Evolutionary conservation across 108 stramenopile species (phyloP).

Genomic region (Schizochytrium sp.): DNA sequence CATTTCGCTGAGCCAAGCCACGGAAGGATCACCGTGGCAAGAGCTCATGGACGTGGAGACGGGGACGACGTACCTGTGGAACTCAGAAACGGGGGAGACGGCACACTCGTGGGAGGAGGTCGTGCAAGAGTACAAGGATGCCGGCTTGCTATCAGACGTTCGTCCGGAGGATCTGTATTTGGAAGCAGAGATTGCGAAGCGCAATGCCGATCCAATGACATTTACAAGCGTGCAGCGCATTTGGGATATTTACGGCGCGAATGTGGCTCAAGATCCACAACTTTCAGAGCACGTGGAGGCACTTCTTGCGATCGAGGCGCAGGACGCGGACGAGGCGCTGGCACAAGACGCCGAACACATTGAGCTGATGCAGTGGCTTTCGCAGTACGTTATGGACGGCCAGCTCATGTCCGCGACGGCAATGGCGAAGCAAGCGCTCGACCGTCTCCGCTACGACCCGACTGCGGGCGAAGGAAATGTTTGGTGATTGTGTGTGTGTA

Average conservation of each 20-base stretch:
- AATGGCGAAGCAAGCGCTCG: not conserved
- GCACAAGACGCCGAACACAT: not conserved
- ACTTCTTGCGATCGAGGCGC: not conserved
- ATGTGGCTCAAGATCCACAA: not conserved
- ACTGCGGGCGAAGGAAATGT: not conserved
- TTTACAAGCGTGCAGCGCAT: not conserved
- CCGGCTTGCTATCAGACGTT: not conserved
- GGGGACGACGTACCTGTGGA: not conserved
- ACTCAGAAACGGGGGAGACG: not conserved
- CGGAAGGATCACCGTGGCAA: not conserved
- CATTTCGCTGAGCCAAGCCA: not conserved
- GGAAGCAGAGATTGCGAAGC: not conserved
- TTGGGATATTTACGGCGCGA: not conserved
- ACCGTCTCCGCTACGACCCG: not conserved
- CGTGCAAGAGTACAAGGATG: not conserved
- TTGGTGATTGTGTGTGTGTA: too few species aligned
- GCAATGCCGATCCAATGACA: not conserved
- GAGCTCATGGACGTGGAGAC: not conserved
- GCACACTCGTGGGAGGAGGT: not conserved
- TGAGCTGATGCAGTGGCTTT: not conserved
- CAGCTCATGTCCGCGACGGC: not conserved
- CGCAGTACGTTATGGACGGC: not conserved
- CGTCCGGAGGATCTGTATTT: not conserved
- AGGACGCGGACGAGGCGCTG: not conserved
- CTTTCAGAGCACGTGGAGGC: not conserved